Evolutionary conservation across 2,329 filamentous ascomycete species (phyloP).

Genomic region (Talaromyces pinophilus): DNA sequence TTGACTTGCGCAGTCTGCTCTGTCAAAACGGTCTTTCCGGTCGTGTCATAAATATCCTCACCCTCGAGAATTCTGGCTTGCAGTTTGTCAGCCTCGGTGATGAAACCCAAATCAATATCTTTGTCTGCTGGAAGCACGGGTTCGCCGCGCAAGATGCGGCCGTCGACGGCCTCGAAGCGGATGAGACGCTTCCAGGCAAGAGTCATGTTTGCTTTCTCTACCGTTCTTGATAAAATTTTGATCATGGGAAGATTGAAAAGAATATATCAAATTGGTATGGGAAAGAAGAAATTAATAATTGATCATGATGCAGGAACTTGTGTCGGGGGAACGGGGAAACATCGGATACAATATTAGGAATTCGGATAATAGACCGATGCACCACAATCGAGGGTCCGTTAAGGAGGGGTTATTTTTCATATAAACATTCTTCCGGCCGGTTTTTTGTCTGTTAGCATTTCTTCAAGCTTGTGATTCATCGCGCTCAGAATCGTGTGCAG

Average conservation of each 20-base stretch:
- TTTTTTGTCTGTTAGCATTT: neutral
- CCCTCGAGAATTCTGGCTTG: conserved; percentile 57
- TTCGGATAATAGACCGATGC: neutral
- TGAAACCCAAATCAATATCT: conserved; percentile 49
- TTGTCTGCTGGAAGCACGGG: conserved; percentile 47
- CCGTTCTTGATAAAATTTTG: neutral
- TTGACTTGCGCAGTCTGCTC: conserved; percentile 58
- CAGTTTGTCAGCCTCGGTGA: conserved; percentile 51
- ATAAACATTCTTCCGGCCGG: neutral
- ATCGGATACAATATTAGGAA: neutral
- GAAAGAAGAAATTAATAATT: neutral
- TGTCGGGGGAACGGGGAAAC: neutral
- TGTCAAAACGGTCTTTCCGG: conserved; percentile 52
- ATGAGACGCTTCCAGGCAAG: conserved; percentile 15
- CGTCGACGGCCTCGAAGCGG: conserved; percentile 9
- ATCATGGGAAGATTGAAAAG: neutral
- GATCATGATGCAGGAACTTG: neutral
- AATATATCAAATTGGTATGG: neutral
- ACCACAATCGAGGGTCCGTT: neutral
- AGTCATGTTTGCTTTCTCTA: neutral
- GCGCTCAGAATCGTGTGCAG: no score
- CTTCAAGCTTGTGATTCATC: neutral
- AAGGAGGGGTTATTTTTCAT: neutral
- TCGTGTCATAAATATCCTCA: conserved; percentile 52
- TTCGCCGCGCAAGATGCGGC: conserved; percentile 52